Base-by-base conservation (phyloP, 1,139 yeast genomes). In the Groenewaldozyma auringiensis region DNA sequence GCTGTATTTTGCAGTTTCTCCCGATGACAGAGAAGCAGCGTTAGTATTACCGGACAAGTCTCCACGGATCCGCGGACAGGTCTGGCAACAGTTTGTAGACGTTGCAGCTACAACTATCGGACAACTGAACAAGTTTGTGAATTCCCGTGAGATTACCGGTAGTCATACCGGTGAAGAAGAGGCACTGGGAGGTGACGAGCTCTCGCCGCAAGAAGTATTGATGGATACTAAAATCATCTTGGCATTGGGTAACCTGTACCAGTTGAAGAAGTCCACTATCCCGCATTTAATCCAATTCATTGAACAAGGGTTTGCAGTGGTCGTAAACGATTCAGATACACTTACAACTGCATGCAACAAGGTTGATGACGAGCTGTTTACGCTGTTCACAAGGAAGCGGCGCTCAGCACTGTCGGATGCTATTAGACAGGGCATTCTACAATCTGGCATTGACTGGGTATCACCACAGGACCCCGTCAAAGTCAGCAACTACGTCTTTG, bases 231-330 rank as follows among this genome's bases (percentile, higher is more conserved):
- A 50, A 61, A 65, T 60, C 52, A 65, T 57, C 55, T 66, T 50
- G 41, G 70, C 80, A 0, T 60, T 81, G 42, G 72, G 78, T 46
- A 80, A 81, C 54, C 60, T 81, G 45, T 71, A 70, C 45, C 70
- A 69, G 34, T 60, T 82, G 25, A 66, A 74, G 37, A 66, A 65
- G 17, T 56, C 53, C 11, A 65, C 74, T 1, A 62, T 80, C 27
- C 79, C 83, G 0, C 56, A 61, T n/a, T 59, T 79, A 17, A 58
- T 77, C 21, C 68, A 65, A 25, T 63, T 62, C 32, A 78, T 75
- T 55, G 81, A 79, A 51, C 58, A 64, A 3, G 65, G 66, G 2
- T 78, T 80, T 53, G 71, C 69, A 35, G 63, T 72, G 25, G 65
- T 66, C 13, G 52, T 74, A 18, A 63, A 66, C 9, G 62, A 64